These are phyloP conservation scores for Xylariaceae sp. DNA, from an alignment of 2,329 filamentous ascomycete species.

Conservation along the genomic window DNA sequence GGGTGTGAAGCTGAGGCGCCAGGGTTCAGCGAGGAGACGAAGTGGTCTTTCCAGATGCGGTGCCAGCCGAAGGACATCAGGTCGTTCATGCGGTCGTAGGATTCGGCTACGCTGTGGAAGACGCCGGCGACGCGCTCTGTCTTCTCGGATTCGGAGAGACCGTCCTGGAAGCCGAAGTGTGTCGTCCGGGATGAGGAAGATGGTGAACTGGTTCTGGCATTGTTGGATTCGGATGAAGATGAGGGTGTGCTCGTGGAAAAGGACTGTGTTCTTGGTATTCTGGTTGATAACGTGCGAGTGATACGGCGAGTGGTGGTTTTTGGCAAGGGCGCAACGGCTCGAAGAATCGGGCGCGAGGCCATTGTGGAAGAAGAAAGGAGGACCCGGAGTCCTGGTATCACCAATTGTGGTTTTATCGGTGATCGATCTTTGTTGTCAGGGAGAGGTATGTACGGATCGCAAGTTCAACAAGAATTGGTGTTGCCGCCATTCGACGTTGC, in stretches of 20 bases:
- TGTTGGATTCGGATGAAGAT: conserved; percentile 5
- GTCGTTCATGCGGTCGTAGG: conserved; percentile 98
- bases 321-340: conserved; percentile 22
- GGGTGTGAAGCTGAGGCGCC: conserved; percentile 52
- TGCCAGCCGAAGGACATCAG: conserved; percentile 98
- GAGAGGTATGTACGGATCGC: too few species aligned
- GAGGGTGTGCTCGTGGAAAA: conserved; percentile 24
- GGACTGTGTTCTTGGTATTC: conserved; percentile 11
- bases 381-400: too few species aligned
- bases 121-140: conserved; percentile 69
- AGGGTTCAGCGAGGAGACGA: conserved; percentile 61
- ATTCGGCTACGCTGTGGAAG: conserved; percentile 90
- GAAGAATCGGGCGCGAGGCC: conserved; percentile 25
- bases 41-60: conserved; percentile 76
- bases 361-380: conserved; percentile 17
- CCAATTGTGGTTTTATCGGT: too few species aligned
- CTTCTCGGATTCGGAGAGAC: conserved; percentile 77
- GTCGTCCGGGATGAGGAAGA: conserved; percentile 52
- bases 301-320: conserved; percentile 2
- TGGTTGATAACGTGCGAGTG: neutral
- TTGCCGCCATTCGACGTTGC: too few species aligned
- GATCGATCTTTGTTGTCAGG: too few species aligned
- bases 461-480: too few species aligned
- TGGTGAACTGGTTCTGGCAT: conserved; percentile 17
- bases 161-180: conserved; percentile 82